A percentile compares a stretch with the other conserved stretches of the same genome.
Evolutionary conservation across 768 basidiomycete genomes (phyloP).

Genomic region (Mycena crocata): DNA sequence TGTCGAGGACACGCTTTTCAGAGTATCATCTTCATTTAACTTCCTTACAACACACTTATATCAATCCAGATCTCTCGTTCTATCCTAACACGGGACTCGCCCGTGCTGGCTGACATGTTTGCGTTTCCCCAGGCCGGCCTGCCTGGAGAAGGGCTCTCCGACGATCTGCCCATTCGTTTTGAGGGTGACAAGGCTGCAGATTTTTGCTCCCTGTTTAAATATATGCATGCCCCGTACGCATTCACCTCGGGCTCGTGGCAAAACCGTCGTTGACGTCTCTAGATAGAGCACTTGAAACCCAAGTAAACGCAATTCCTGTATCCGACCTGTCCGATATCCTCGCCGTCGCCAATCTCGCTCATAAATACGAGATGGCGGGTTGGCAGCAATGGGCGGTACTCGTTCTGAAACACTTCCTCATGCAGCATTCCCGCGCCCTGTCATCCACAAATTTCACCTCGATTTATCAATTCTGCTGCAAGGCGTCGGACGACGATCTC

Average conservation of each 20-base stretch:
- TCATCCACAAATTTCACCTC: background rate
- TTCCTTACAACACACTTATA: background rate
- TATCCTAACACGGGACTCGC: background rate
- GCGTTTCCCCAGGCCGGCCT: conserved; percentile 4
- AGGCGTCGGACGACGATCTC: background rate
- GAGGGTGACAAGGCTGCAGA: conserved; percentile 1
- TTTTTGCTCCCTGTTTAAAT: conserved; percentile 12
- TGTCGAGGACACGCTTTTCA: conserved; percentile 21
- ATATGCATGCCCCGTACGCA: conserved; percentile 14
- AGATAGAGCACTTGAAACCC: background rate
- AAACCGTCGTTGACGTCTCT: no score
- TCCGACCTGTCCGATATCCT: conserved; percentile 4
- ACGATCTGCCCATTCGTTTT: conserved; percentile 8
- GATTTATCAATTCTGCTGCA: background rate
- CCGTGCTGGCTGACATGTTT: conserved; percentile 4
- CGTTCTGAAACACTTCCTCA: background rate
- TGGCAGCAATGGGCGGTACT: conserved; percentile 13
- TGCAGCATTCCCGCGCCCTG: background rate
- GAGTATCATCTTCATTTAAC: background rate
- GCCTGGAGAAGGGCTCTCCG: background rate
- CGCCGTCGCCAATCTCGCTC: background rate
- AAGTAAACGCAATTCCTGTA: background rate
- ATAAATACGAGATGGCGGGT: conserved; percentile 18
- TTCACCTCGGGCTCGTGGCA: no score
- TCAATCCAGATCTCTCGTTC: conserved; percentile 1